phyloP scores from a whole-genome alignment of 2,329 filamentous ascomycete genomes.

The Paracamarosporium sp. region DNA sequence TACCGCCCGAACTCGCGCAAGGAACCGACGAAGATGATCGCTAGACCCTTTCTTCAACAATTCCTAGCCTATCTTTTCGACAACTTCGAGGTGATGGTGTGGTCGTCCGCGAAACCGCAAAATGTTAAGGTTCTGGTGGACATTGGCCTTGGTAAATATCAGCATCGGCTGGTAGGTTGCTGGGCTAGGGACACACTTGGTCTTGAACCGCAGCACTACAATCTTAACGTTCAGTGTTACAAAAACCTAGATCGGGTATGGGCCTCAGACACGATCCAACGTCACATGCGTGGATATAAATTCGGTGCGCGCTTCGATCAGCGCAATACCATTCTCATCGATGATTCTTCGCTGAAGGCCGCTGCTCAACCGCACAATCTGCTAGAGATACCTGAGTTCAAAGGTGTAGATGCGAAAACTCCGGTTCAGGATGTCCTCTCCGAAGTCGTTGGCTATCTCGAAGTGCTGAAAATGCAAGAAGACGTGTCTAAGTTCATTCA shows the following conservation, averaged over 20 bases:
- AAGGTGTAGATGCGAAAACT: conserved; percentile 52
- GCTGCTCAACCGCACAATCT: conserved; percentile 84
- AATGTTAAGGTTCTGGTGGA: conserved; percentile 76
- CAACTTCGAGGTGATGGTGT: conserved; percentile 82
- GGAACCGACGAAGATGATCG: conserved; percentile 60
- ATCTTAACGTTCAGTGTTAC: conserved; percentile 80
- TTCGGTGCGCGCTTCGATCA: conserved; percentile 70
- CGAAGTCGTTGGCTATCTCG: conserved; percentile 61
- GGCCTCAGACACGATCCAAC: conserved; percentile 56
- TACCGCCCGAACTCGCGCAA: conserved; percentile 64
- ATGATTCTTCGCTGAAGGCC: conserved; percentile 84
- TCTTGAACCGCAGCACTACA: conserved; percentile 70
- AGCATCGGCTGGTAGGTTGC: conserved; percentile 66
- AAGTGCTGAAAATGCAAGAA: conserved; percentile 56
- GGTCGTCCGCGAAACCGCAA: conserved; percentile 80
- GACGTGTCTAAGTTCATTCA: conserved; percentile 71
- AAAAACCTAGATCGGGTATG: conserved; percentile 82
- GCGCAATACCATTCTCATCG: conserved; percentile 86
- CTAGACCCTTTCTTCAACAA: conserved; percentile 69
- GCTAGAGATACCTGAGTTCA: conserved; percentile 80
- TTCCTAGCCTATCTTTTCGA: conserved; percentile 79
- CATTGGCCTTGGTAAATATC: conserved; percentile 67
- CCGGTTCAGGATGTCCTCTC: conserved; percentile 52
- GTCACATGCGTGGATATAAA: conserved; percentile 48
- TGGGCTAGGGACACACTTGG: conserved; percentile 83